These are phyloP conservation scores for Huntiella savannae DNA, from an alignment of 2,329 filamentous ascomycete species.

Conservation along the genomic window DNA sequence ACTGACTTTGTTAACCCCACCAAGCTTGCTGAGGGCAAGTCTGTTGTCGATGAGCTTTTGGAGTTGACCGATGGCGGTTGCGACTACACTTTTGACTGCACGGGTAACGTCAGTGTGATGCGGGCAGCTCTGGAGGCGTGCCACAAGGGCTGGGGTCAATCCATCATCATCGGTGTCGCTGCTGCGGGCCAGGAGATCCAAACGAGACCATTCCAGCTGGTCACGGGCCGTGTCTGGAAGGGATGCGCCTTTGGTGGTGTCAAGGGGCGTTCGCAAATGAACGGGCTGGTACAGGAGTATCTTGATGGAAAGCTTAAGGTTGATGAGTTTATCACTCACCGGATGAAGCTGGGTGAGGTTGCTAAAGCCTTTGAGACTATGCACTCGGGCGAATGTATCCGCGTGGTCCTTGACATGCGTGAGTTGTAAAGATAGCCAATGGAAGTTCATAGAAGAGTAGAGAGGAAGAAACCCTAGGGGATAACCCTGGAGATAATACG, in stretches of 20 bases:
- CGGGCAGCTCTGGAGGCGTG: conserved; percentile 86
- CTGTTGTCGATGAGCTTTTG: conserved; percentile 76
- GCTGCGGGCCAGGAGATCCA: conserved; percentile 90
- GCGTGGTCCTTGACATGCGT: conserved; percentile 63
- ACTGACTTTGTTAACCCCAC: conserved; percentile 93
- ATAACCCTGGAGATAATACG: no score
- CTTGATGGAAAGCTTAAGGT: conserved; percentile 82
- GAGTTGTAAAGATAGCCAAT: conserved; percentile 12
- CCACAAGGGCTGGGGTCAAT: conserved; percentile 98
- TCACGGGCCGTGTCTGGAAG: conserved; percentile 94
- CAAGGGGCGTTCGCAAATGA: conserved; percentile 88
- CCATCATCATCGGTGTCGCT: conserved; percentile 92
- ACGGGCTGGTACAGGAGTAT: conserved; percentile 75
- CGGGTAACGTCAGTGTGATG: conserved; percentile 92
- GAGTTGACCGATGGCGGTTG: conserved; percentile 97
- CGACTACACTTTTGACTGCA: conserved; percentile 99
- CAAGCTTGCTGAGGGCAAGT: conserved; percentile 50
- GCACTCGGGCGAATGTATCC: conserved; percentile 93
- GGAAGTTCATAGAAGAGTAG: no score
- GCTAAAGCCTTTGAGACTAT: conserved; percentile 84
- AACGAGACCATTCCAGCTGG: conserved; percentile 92
- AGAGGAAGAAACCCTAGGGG: no score
- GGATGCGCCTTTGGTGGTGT: conserved; percentile 95
- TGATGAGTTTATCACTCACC: conserved; percentile 97
- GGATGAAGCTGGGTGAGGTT: conserved; percentile 63